These are phyloP conservation scores for Diaporthe citriasiana DNA, from an alignment of 2,329 filamentous ascomycete genomes.

Conservation along the genomic window DNA sequence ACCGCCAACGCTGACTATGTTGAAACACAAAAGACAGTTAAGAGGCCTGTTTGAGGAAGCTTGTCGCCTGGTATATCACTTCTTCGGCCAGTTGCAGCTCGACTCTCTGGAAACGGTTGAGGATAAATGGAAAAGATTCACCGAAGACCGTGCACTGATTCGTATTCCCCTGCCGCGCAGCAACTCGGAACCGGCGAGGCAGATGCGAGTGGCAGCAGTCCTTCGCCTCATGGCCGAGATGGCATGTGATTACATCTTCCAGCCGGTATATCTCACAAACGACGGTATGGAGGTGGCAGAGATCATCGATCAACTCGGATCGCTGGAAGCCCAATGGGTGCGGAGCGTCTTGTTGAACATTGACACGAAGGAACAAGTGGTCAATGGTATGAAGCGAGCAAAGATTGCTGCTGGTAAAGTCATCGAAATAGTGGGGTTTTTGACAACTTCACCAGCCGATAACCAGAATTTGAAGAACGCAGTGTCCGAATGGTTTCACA, in stretches of 20 bases:
- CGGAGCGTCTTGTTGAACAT: slow-evolving; percentile 13
- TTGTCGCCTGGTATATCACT: not conserved
- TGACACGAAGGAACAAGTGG: not conserved
- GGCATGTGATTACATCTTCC: not conserved
- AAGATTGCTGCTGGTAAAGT: not conserved
- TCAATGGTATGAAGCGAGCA: not conserved
- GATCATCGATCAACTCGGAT: not conserved
- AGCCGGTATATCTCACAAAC: slow-evolving; percentile 13
- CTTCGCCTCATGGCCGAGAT: not conserved
- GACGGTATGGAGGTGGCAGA: slow-evolving; percentile 2
- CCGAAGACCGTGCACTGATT: not conserved
- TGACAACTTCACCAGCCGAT: not conserved
- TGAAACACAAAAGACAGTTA: not conserved
- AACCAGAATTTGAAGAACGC: not conserved
- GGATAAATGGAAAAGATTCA: not conserved
- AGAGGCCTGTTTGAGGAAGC: not conserved
- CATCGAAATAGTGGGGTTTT: not conserved
- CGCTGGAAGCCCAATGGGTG: not conserved
- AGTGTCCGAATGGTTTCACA: not conserved
- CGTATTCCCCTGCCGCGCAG: not conserved
- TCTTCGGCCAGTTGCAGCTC: not conserved
- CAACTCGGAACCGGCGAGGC: not conserved
- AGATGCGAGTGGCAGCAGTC: slow-evolving; percentile 3
- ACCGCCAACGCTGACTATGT: not conserved
- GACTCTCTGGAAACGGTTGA: not conserved